A percentile compares a stretch with the other conserved stretches of the same genome.
Conservation (phyloP, 306 rosid genomes). For the Cucurbita argyrosperma region DNA sequence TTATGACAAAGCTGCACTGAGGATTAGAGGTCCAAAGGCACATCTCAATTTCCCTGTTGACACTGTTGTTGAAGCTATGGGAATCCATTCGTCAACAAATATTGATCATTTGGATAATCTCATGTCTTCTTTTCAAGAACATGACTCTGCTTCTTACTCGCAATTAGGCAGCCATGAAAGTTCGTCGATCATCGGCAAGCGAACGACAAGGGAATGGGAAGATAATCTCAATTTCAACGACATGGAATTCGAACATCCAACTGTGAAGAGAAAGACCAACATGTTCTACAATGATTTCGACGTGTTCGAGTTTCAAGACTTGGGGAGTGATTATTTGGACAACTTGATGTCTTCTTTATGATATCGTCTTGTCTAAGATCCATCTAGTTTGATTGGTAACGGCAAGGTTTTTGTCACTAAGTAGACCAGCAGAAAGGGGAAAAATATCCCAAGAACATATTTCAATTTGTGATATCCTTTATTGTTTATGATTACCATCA, state of each 20-base stretch:
- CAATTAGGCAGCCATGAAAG: not conserved
- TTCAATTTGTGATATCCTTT: not conserved
- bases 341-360: constrained; percentile 53
- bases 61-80: constrained; percentile 30
- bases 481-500: not conserved
- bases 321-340: constrained; percentile 78
- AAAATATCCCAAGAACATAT: not conserved
- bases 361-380: not conserved
- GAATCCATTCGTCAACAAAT: not conserved
- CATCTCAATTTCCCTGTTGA: constrained; percentile 67
- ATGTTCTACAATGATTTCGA: constrained; percentile 23
- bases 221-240: constrained; percentile 9
- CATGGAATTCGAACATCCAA: constrained; percentile 22
- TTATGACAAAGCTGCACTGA: constrained; percentile 87
- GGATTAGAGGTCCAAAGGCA: constrained; percentile 75
- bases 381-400: not conserved
- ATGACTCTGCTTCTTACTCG: not conserved
- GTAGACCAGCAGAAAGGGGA: not conserved
- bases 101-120: not conserved
- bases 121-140: not conserved
- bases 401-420: not conserved
- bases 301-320: constrained; percentile 61
- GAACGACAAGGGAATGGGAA: constrained; percentile 26
- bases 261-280: constrained; percentile 21
- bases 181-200: constrained; percentile 16